Conservation (phyloP, 2,329 filamentous ascomycete species). For the Pseudogymnoascus sp. region DNA sequence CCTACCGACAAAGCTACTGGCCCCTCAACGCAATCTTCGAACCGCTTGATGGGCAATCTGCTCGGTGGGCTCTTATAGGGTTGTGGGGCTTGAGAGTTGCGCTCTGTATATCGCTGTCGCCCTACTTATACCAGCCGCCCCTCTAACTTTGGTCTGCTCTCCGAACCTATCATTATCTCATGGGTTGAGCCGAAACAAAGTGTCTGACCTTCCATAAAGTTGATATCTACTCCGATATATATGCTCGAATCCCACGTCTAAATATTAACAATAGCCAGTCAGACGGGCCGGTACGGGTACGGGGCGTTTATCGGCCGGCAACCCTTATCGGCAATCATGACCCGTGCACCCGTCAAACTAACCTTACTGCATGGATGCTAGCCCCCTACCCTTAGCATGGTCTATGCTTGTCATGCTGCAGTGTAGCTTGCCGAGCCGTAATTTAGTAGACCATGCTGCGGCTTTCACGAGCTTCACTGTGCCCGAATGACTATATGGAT, state of each 20-base stretch:
- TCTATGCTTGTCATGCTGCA: slow-evolving; percentile 1
- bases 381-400: not conserved
- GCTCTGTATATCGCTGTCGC: too few relatives aligned
- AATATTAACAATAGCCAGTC: not conserved
- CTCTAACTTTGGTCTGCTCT: too few relatives aligned
- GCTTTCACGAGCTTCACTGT: slow-evolving; percentile 2
- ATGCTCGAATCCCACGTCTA: not conserved
- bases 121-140: too few relatives aligned
- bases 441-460: not conserved
- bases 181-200: too few relatives aligned
- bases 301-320: not conserved
- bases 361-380: not conserved
- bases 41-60: too few relatives aligned
- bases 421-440: slow-evolving; percentile 1
- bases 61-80: too few relatives aligned
- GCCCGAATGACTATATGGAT: not conserved
- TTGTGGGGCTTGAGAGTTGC: too few relatives aligned
- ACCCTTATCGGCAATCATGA: not conserved
- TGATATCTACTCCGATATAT: not conserved
- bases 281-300: not conserved
- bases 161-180: too few relatives aligned
- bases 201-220: not conserved
- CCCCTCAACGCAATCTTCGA: too few relatives aligned
- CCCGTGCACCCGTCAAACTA: slow-evolving; percentile 8
- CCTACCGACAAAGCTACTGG: too few relatives aligned